Evolutionary conservation across 345 rosid genomes (phyloP).

Genomic region (Hypericum androsaemum): DNA sequence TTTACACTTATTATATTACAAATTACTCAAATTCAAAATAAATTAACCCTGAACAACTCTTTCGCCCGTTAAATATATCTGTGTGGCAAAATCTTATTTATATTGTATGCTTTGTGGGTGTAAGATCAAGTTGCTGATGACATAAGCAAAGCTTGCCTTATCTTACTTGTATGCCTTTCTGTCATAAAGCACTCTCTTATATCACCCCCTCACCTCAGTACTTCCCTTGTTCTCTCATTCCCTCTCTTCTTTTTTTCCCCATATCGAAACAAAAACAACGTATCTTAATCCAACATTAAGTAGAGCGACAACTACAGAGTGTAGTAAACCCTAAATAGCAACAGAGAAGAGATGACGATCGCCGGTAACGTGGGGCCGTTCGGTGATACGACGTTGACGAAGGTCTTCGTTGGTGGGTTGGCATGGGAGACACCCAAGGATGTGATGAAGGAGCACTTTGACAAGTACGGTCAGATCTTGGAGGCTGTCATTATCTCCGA

Average conservation of each 20-base stretch:
- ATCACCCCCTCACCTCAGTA: conserved; percentile 11
- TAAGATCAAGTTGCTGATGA: conserved; percentile 39
- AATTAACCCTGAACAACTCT: no score
- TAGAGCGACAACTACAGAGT: conserved; percentile 36
- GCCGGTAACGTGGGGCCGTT: conserved; percentile 32
- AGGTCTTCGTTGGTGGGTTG: conserved; percentile 91
- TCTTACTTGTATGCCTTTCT: conserved; percentile 56
- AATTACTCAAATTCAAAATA: no score
- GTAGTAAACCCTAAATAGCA: no score
- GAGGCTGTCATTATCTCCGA: conserved; percentile 95
- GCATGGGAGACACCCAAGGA: conserved; percentile 97
- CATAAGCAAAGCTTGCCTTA: conserved; percentile 28
- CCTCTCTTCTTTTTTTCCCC: conserved; percentile 9
- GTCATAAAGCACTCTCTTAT: conserved; percentile 20
- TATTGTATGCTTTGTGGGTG: not conserved
- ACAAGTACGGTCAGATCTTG: conserved; percentile 81
- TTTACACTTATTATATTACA: no score
- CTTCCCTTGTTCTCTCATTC: conserved; percentile 16
- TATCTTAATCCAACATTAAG: conserved; percentile 19
- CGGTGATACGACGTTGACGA: conserved; percentile 88
- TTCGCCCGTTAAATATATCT: no score
- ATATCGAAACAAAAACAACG: not conserved
- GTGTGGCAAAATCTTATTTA: no score
- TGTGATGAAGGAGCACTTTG: conserved; percentile 72
- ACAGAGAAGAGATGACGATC: no score